A percentile compares a stretch with the other conserved stretches of the same genome.
phyloP scores from a whole-genome alignment of 176 grass and related monocot species.

The Rhynchospora tenuis region DNA sequence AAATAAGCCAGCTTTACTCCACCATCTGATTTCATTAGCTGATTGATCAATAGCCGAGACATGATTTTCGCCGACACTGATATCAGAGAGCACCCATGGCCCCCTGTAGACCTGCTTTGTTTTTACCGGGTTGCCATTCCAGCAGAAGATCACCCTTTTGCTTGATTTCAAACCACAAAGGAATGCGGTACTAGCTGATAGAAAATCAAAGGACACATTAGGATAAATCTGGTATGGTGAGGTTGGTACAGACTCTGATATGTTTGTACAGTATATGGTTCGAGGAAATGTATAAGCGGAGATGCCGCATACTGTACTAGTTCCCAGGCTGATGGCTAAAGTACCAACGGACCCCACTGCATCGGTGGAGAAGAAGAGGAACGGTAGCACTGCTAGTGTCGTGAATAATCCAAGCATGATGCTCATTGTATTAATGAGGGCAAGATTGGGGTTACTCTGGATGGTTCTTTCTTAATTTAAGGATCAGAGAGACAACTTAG shows the following conservation, averaged over 20 bases:
- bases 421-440: background rate
- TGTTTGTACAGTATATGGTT: constrained; percentile 25
- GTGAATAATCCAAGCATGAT: background rate
- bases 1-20: no score
- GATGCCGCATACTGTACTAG: constrained; percentile 52
- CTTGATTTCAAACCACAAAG: constrained; percentile 39
- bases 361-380: constrained; percentile 7
- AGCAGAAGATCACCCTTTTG: constrained; percentile 58
- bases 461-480: background rate
- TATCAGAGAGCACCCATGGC: background rate
- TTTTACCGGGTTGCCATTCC: constrained; percentile 19
- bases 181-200: constrained; percentile 44
- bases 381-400: background rate
- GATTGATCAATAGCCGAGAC: no score
- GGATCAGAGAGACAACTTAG: no score
- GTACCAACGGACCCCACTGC: constrained; percentile 35
- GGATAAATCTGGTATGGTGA: constrained; percentile 20
- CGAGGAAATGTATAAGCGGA: background rate
- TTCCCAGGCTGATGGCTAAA: constrained; percentile 53
- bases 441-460: background rate
- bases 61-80: no score
- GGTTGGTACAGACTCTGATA: no score
- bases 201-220: constrained; percentile 31
- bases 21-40: no score
- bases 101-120: constrained; percentile 50